These are phyloP conservation scores for Annulohypoxylon nitens DNA, from an alignment of 495 filamentous ascomycete genomes.

Conservation along the genomic window DNA sequence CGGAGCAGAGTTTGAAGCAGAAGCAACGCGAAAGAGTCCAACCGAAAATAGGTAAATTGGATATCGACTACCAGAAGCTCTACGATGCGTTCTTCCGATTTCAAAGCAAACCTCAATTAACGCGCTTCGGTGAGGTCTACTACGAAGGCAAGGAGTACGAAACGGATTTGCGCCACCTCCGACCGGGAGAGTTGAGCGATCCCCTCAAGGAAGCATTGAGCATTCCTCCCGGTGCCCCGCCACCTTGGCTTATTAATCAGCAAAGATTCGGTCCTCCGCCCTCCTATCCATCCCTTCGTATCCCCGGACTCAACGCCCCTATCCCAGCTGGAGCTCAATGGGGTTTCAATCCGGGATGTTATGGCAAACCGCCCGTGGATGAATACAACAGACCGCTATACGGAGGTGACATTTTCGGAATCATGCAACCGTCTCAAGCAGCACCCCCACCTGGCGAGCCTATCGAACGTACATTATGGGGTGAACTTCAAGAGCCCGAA, in stretches of 20 bases:
- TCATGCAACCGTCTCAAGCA: constrained; percentile 71
- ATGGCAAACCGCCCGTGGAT: constrained; percentile 94
- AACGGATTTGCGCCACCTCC: constrained; percentile 89
- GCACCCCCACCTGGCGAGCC: constrained; percentile 77
- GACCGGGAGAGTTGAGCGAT: constrained; percentile 90
- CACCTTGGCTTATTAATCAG: constrained; percentile 97
- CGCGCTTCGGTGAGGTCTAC: constrained; percentile 96
- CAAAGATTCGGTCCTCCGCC: constrained; percentile 94
- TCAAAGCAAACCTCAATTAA: constrained; percentile 94
- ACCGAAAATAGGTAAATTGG: constrained; percentile 96
- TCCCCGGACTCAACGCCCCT: constrained; percentile 95
- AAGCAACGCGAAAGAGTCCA: constrained; percentile 95
- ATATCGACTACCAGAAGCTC: constrained; percentile 97
- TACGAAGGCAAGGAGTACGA: constrained; percentile 99
- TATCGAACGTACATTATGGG: constrained; percentile 91
- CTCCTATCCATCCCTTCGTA: constrained; percentile 90
- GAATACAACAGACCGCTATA: constrained; percentile 91
- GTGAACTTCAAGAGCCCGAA: constrained; percentile 88
- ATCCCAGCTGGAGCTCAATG: constrained; percentile 92
- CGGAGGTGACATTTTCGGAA: constrained; percentile 94
- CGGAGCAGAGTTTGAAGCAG: constrained; percentile 88
- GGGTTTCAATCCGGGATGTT: constrained; percentile 96
- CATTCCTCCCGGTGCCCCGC: constrained; percentile 93
- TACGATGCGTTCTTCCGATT: constrained; percentile 98
- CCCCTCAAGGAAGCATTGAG: constrained; percentile 92